These are phyloP conservation scores for Hygrophila difformis DNA, from an alignment of 257 asterid genomes.

Conservation along the genomic window DNA sequence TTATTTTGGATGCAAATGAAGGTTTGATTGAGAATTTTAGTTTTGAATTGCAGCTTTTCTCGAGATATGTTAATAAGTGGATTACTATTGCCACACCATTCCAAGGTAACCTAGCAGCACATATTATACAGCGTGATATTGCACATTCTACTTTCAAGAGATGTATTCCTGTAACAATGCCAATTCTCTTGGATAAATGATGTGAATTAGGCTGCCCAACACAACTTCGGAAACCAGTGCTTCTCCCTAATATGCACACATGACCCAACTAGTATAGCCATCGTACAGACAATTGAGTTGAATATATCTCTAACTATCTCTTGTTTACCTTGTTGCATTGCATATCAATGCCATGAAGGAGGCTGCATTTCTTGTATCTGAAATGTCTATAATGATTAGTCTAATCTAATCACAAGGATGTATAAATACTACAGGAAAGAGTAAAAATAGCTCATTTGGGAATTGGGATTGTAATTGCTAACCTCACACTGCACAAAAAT, in stretches of 20 bases:
- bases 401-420: too few species aligned
- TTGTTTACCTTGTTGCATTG: too few species aligned
- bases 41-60: constrained; percentile 45
- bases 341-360: too few species aligned
- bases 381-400: too few species aligned
- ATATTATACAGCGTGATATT: not conserved
- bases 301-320: too few species aligned
- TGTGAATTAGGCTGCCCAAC: not conserved
- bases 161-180: not conserved
- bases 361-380: too few species aligned
- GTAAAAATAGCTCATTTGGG: too few species aligned
- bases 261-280: not conserved
- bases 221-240: constrained; percentile 2
- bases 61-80: constrained; percentile 76
- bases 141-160: constrained; percentile 1
- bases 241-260: not conserved
- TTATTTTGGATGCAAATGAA: constrained; percentile 10
- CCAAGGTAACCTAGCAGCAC: constrained; percentile 43
- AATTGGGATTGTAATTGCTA: too few species aligned
- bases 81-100: constrained; percentile 76
- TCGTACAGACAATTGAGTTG: not conserved
- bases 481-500: too few species aligned
- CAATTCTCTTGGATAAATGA: not conserved
- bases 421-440: too few species aligned
- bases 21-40: constrained; percentile 15